Base-by-base conservation (phyloP, 257 asterid genomes). In the Primulina huaijiensis region DNA sequence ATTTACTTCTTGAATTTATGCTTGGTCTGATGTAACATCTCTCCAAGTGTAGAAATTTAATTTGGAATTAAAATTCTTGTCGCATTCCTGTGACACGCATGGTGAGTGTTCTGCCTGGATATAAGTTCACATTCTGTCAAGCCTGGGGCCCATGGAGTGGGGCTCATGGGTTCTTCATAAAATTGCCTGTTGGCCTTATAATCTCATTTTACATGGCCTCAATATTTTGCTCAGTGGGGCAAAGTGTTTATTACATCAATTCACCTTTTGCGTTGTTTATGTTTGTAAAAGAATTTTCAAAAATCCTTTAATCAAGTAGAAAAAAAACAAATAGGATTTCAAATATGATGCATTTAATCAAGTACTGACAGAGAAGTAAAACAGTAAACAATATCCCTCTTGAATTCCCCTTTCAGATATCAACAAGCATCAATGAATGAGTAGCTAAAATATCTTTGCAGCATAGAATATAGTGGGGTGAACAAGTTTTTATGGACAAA, bases 91-190 rank as follows among this genome's bases (percentile, higher is more conserved):
- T 5, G 53, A 43, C n/a, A 43, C 12, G n/a, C n/a, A 93, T 89
- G 6, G 83, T 93, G 53, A 96, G 81, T 1, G 96, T 87, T 60
- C 87, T 43, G 65, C 99, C 29, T 27, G 29, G 29, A 79, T 87
- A 92, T 60, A 82, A 81, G 74, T 94, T 89, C 23, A 87, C 94
- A 77, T 85, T 93, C 64, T 8, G 50, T 38, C 50, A 0, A 93
- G 65, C 82, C 73, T 83, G 16, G 91, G 92, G 69, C 89, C 96
- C 46, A 85, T 89, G 92, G 90, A 27, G 89, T 62, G 52, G 52
- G 17, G 10, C 17, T 14, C 52, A 62, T 34, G 70, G 33, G 69
- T 40, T 2, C 52, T 9, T 2, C 52, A 9, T 9, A 0, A 16
- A 1, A 10, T 40, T 40, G 4, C 17, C 53, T 43, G 4, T 43